These are phyloP conservation scores for Elymus sibiricus DNA, from an alignment of 176 grass and related monocot genomes.

Conservation along the genomic window DNA sequence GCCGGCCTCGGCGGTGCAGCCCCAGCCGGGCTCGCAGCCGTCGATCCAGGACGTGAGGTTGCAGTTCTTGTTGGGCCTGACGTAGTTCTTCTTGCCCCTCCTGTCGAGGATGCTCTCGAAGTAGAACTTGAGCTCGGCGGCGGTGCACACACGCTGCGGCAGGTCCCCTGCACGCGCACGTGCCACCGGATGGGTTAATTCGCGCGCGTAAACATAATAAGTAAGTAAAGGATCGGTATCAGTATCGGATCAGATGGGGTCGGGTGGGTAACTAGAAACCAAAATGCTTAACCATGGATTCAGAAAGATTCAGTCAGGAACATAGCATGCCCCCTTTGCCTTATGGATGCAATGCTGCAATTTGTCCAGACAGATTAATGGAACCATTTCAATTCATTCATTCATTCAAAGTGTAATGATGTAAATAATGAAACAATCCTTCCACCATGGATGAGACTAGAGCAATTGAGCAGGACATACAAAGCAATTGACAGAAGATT, in stretches of 20 bases:
- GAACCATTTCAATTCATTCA: too few relatives aligned
- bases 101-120: constrained; percentile 66
- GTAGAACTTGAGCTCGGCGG: constrained; percentile 89
- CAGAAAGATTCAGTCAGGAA: background rate
- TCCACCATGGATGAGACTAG: too few relatives aligned
- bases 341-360: background rate
- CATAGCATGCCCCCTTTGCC: background rate
- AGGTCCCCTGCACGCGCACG: constrained; percentile 56
- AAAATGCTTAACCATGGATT: background rate
- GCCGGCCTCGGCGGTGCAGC: constrained; percentile 38
- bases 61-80: constrained; percentile 89
- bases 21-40: constrained; percentile 90
- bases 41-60: constrained; percentile 79
- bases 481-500: too few relatives aligned
- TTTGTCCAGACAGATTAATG: too few relatives aligned
- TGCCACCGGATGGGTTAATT: background rate
- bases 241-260: background rate
- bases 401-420: too few relatives aligned
- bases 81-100: constrained; percentile 59
- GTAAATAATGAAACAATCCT: too few relatives aligned
- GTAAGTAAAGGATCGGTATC: background rate
- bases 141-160: constrained; percentile 59
- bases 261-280: too few relatives aligned
- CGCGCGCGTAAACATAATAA: background rate
- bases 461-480: too few relatives aligned